Evolutionary conservation across 805 yeast genomes (phyloP), one percentile per base, ranked within the genome.

Genomic region (Candida silvicultrix): DNA sequence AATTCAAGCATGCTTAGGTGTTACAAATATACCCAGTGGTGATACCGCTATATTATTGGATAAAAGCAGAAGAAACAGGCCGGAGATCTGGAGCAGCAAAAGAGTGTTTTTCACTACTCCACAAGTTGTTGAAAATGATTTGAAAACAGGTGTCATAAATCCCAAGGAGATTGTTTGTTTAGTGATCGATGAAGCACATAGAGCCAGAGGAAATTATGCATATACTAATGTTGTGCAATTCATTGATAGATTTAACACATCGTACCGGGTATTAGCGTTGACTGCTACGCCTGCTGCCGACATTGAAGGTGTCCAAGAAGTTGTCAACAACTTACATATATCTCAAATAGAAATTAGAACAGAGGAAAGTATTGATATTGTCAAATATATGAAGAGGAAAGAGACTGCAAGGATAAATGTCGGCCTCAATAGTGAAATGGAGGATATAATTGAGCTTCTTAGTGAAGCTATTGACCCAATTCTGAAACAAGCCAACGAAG

Each of bases 221-320:
- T 92, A 92, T 58, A 83, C 83, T 41, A 84, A 85, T 46, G 90
- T 92, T n/a, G 87, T 86, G 2, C 70, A 78, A 50, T 81, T 78
- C 54, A 62, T 86, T 12, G 73, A 75, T 25, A 65, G 87, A 43
- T 81, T 80, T 58, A 82, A 79, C 49, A 72, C 78, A 1, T 78
- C 87, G 2, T 84, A 81, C 53, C 70, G 99, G 40, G 70, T 90
- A 0, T 63, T 94, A 43, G 98, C 96, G 0, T 69, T 94, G 50
- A 89, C 98, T 0, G 99, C 99, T 1, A 94, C 99, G 0, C 99
- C 99, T 0, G 94, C 97, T 0, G 73, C 95, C 0, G 84, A 84
- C 48, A 75, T 88, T 1, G 95, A 86, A 47, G 87, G 92, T 2
- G 95, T 95, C 0, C 97, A 95, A 62, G 83, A 80, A 41, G 84